Evolutionary conservation across 345 rosid species (phyloP).

Genomic region (Dovyalis caffra): DNA sequence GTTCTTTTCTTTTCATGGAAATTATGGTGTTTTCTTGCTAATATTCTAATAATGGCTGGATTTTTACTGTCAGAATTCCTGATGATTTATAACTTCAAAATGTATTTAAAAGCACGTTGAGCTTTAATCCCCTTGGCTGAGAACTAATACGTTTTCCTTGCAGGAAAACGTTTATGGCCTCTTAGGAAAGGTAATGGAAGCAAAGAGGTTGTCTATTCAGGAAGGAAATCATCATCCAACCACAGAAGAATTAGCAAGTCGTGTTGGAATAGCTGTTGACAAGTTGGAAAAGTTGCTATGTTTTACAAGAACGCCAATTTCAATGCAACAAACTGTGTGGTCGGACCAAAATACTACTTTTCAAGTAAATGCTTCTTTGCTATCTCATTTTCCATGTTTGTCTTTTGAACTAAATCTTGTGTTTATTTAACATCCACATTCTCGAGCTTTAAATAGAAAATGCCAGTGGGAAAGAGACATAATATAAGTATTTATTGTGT

Average conservation of each 20-base stretch:
- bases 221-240: slow-evolving; percentile 64
- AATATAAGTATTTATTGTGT: not conserved
- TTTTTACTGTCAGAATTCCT: not conserved
- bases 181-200: slow-evolving; percentile 57
- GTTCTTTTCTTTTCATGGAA: not conserved
- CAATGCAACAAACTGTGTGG: slow-evolving; percentile 77
- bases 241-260: slow-evolving; percentile 62
- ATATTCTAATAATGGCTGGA: not conserved
- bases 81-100: not conserved
- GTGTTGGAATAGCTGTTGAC: slow-evolving; percentile 61
- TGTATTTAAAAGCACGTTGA: not conserved
- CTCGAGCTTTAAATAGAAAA: not conserved
- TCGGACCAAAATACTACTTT: slow-evolving; percentile 65
- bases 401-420: no score
- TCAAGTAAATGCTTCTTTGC: slow-evolving; percentile 48
- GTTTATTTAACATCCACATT: not conserved
- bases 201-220: slow-evolving; percentile 50
- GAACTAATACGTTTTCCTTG: not conserved
- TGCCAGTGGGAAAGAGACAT: not conserved
- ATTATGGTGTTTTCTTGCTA: not conserved
- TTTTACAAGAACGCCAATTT: slow-evolving; percentile 58
- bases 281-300: slow-evolving; percentile 52
- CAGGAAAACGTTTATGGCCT: slow-evolving; percentile 63
- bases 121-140: not conserved
- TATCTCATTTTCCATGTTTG: not conserved